These are phyloP conservation scores for Torulaspora globosa DNA, from an alignment of 1,139 yeast species.

Conservation along the genomic window DNA sequence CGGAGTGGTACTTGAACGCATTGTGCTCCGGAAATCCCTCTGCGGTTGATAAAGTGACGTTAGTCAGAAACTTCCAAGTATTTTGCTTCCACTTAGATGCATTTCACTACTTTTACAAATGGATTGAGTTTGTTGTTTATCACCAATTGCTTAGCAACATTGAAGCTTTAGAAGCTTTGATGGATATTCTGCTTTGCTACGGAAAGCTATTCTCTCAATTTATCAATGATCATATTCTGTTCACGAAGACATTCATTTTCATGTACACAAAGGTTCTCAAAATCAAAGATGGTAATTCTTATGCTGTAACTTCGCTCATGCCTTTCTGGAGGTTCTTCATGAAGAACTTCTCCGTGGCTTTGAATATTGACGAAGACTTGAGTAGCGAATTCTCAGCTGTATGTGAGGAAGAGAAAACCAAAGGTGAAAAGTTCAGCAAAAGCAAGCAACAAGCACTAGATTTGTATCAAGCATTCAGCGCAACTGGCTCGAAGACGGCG, in stretches of 20 bases:
- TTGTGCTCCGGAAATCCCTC: conserved; percentile 26
- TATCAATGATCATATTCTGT: conserved; percentile 34
- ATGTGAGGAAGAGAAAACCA: conserved; percentile 33
- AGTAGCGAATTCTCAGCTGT: conserved; percentile 28
- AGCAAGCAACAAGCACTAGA: conserved; percentile 17
- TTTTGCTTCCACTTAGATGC: conserved; percentile 30
- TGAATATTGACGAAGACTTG: conserved; percentile 31
- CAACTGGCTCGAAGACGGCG: conserved; percentile 6
- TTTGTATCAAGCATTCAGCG: conserved; percentile 21
- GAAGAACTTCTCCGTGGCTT: conserved; percentile 29
- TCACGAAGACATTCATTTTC: conserved; percentile 34
- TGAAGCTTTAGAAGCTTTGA: conserved; percentile 29
- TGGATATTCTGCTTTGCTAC: conserved; percentile 31
- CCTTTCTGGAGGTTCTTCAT: conserved; percentile 37
- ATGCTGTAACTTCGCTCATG: conserved; percentile 28
- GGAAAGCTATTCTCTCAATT: conserved; percentile 33
- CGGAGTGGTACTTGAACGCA: conserved; percentile 34
- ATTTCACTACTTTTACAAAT: conserved; percentile 33
- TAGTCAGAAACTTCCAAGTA: conserved; percentile 26
- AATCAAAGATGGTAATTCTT: conserved; percentile 25
- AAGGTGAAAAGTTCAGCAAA: conserved; percentile 24
- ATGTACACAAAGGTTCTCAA: conserved; percentile 28
- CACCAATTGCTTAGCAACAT: conserved; percentile 33
- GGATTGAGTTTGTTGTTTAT: conserved; percentile 37
- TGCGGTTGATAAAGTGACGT: conserved; percentile 20